These are phyloP conservation scores for Phytophthora ramorum DNA, from an alignment of 352 stramenopile species.

Conservation along the genomic window DNA sequence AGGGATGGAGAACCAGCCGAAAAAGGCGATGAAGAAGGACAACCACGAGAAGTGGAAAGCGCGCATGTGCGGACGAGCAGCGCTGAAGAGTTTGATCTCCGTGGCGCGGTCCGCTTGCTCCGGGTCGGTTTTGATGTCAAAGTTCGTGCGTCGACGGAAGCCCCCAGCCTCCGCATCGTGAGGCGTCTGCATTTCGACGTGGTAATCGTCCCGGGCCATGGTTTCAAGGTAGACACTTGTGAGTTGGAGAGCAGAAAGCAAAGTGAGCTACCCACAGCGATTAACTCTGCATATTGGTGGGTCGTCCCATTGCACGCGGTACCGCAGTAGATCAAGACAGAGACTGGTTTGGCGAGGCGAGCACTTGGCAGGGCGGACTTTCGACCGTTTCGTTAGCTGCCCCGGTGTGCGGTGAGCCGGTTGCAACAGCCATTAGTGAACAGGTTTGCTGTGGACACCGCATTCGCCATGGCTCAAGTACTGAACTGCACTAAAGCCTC, in stretches of 20 bases:
- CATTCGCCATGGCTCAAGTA: conserved; percentile 2
- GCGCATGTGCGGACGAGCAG: conserved; percentile 29
- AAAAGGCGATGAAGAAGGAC: conserved; percentile 95
- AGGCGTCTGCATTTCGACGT: conserved; percentile 19
- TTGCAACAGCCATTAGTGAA: too few relatives aligned
- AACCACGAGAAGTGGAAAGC: conserved; percentile 94
- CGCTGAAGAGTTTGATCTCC: conserved; percentile 40
- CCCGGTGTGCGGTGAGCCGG: too few relatives aligned
- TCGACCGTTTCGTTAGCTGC: conserved; percentile 12
- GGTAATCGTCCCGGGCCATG: neutral
- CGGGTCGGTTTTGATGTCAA: too few relatives aligned
- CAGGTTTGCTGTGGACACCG: conserved; percentile 3
- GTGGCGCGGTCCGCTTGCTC: conserved; percentile 36
- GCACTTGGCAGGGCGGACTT: conserved; percentile 4
- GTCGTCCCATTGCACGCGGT: too few relatives aligned
- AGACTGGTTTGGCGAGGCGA: neutral
- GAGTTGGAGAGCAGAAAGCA: conserved; percentile 6
- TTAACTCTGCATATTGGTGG: neutral
- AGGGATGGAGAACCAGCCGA: conserved; percentile 93
- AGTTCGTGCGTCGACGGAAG: too few relatives aligned
- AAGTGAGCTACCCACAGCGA: conserved; percentile 5
- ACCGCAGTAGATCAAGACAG: too few relatives aligned
- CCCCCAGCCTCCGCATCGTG: neutral
- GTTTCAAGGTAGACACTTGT: neutral
- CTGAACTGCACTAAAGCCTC: neutral